A percentile compares a stretch with the other conserved stretches of the same genome.
Evolutionary conservation across 2,329 filamentous ascomycete genomes (phyloP).

Genomic region (Helotiales sp.): DNA sequence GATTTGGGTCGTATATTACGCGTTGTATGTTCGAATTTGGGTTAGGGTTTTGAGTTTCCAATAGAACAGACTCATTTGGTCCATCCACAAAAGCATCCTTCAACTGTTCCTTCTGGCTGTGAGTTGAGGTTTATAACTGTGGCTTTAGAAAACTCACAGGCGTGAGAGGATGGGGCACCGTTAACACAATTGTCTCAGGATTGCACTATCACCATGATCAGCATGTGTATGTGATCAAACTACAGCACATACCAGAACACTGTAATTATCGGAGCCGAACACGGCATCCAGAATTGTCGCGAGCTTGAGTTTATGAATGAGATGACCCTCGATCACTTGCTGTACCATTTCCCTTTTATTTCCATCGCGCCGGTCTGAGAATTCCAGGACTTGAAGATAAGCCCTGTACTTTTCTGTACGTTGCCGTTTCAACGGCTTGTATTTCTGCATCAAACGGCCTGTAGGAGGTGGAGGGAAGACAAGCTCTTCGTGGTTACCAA

Average conservation of each 20-base stretch:
- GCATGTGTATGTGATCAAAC: background rate
- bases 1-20: too few species aligned
- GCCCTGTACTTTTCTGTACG: background rate
- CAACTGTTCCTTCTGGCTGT: background rate
- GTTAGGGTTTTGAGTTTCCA: background rate
- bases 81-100: too few species aligned
- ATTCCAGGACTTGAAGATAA: background rate
- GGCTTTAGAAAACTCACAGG: background rate
- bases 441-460: background rate
- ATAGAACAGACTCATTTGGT: too few species aligned
- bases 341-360: too few species aligned
- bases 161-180: background rate
- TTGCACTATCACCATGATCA: background rate
- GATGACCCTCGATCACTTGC: too few species aligned
- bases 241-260: too few species aligned
- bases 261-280: too few species aligned
- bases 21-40: too few species aligned
- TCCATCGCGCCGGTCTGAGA: too few species aligned
- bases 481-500: background rate
- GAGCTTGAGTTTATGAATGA: too few species aligned
- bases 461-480: background rate
- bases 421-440: background rate
- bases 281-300: too few species aligned
- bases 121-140: background rate
- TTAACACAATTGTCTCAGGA: background rate